Evolutionary conservation across 768 basidiomycete genomes (phyloP), one percentile per base, ranked within the genome.

Genomic region (Phlebiopsis gigantea): DNA sequence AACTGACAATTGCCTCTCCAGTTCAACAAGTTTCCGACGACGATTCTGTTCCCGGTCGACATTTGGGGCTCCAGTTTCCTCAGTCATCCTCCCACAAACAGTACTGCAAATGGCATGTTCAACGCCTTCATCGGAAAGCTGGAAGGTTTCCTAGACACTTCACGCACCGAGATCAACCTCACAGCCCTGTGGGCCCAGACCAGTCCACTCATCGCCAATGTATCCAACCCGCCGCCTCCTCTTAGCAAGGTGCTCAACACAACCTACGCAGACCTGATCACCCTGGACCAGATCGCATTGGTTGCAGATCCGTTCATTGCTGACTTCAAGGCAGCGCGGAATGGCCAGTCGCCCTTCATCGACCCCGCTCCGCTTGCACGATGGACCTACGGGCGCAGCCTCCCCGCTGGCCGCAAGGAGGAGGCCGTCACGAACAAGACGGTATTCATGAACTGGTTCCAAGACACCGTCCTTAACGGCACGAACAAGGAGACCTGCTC

Each of bases 371-470:
- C 67, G 7, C 54, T 65, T 15, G 62, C 59, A 9, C 65, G 67
- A 1, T 70, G 69, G 69, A 39, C 9, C 21, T 68, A 65, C 26
- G 66, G 61, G 1, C 61, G 64, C 17, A 57, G 45, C 26, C 55
- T 65, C 41, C 26, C 55, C n/a, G 43, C 55, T 0, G 62, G 60
- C 2, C 48, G 57, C n/a, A 63, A 65, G 47, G 55, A 52, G 15
- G 63, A 63, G 44, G 67, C 62, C 1, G 42, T 67, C 34, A 55
- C 55, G 30, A 66, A 66, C 60, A 68, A 66, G 56, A 65, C 65
- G 17, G 56, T 63, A 29, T 70, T 70, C 61, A 65, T 64, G 67
- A 57, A 68, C 52, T 70, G 69, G 69, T 63, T 66, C 31, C 63
- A 66, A 14, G 46, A 61, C 15, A 48, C 62, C 8, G 61, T 70